Percentiles rank a stretch among this genome's conserved stretches.
Evolutionary conservation across 2,329 filamentous ascomycete species (phyloP).

Genomic region (Coleophoma crateriformis): DNA sequence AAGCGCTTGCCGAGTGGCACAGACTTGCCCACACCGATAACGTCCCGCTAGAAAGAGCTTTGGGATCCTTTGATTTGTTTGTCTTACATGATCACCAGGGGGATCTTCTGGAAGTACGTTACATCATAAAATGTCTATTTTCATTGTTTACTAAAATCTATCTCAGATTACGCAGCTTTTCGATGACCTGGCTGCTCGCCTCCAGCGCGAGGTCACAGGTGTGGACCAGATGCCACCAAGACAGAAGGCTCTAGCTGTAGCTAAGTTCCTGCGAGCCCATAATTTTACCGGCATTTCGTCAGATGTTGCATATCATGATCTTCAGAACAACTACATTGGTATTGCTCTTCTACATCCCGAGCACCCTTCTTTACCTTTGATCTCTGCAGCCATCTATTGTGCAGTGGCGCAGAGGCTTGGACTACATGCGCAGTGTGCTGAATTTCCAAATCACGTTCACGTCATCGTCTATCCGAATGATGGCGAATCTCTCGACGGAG

Average conservation of each 20-base stretch:
- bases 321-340: slow-evolving; percentile 86
- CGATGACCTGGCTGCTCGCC: slow-evolving; percentile 52
- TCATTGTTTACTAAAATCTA: slow-evolving; percentile 2
- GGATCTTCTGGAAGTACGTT: slow-evolving; percentile 63
- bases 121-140: background rate
- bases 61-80: slow-evolving; percentile 88
- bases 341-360: slow-evolving; percentile 66
- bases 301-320: slow-evolving; percentile 64
- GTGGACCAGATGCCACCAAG: slow-evolving; percentile 56
- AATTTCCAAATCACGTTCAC: slow-evolving; percentile 81
- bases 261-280: slow-evolving; percentile 61
- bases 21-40: slow-evolving; percentile 43
- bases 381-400: slow-evolving; percentile 84
- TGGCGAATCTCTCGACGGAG: slow-evolving; percentile 55
- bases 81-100: slow-evolving; percentile 66
- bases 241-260: slow-evolving; percentile 61
- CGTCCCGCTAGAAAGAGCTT: slow-evolving; percentile 63
- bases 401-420: slow-evolving; percentile 70
- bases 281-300: slow-evolving; percentile 67
- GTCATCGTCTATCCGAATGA: slow-evolving; percentile 59
- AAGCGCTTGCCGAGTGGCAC: slow-evolving; percentile 75
- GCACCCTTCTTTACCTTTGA: slow-evolving; percentile 78
- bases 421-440: slow-evolving; percentile 71
- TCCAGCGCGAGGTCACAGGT: slow-evolving; percentile 46
- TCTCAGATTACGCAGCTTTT: slow-evolving; percentile 56